Evolutionary conservation across 345 rosid species (phyloP).

Genomic region (Schrenkiella parvula): DNA sequence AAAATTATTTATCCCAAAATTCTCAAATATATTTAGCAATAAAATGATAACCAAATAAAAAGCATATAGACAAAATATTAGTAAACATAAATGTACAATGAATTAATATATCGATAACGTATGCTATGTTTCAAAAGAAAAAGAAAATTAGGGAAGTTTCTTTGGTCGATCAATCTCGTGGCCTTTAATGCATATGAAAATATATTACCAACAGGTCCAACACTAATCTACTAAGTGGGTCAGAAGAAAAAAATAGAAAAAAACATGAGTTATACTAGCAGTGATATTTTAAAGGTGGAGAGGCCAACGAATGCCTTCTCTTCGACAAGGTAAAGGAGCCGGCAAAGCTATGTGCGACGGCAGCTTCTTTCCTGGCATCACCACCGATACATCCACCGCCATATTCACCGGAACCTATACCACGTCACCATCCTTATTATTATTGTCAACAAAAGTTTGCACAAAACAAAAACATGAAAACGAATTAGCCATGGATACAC

Average conservation of each 20-base stretch:
- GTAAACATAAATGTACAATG: not conserved
- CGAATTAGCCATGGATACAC: not conserved
- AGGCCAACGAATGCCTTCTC: constrained; percentile 71
- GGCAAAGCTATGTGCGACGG: constrained; percentile 84
- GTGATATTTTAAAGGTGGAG: constrained; percentile 30
- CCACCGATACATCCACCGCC: constrained; percentile 61
- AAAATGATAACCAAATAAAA: not conserved
- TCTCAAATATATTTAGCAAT: not conserved
- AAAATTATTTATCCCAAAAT: not conserved
- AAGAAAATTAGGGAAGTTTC: not conserved
- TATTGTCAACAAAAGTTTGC: not conserved
- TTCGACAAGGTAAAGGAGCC: constrained; percentile 83
- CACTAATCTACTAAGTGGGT: constrained; percentile 9
- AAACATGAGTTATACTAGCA: not conserved
- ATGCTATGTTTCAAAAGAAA: not conserved
- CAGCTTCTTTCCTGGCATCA: constrained; percentile 78
- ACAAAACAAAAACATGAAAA: not conserved
- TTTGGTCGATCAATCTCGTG: not conserved
- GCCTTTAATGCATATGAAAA: not conserved
- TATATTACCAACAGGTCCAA: not conserved
- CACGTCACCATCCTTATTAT: not conserved
- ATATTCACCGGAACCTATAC: constrained; percentile 40
- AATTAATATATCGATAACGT: not conserved
- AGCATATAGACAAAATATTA: not conserved
- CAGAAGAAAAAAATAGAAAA: not conserved